Evolutionary conservation across 129 eudicot genomes (phyloP).

Genomic region (Centaurea solstitialis): DNA sequence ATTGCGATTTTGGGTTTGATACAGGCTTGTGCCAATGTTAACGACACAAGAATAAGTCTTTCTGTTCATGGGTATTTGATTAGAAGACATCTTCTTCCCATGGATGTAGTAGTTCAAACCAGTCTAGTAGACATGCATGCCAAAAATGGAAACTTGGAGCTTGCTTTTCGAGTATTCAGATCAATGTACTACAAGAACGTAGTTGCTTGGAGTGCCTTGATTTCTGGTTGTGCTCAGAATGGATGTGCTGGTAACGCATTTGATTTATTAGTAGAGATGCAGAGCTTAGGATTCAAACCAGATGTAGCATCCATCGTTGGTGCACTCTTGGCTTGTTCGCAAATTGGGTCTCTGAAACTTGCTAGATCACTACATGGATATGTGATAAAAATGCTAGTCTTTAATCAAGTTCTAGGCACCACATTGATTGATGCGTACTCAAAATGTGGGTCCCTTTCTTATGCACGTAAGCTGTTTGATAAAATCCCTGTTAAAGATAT

Average conservation of each 20-base stretch:
- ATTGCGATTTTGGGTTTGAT: conserved; percentile 73
- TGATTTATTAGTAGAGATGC: conserved; percentile 65
- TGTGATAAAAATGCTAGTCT: conserved; percentile 32
- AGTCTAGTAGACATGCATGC: conserved; percentile 81
- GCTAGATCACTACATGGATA: conserved; percentile 67
- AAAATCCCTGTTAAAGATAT: conserved; percentile 40
- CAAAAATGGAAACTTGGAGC: conserved; percentile 52
- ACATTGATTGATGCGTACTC: conserved; percentile 72
- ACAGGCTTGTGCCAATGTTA: conserved; percentile 71
- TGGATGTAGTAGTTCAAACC: conserved; percentile 58
- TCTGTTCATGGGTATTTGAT: conserved; percentile 78
- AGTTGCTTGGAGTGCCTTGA: conserved; percentile 76
- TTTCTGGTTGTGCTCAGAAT: conserved; percentile 75
- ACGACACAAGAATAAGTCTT: conserved; percentile 44
- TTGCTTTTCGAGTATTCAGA: conserved; percentile 53
- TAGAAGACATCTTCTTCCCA: conserved; percentile 41
- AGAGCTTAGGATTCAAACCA: conserved; percentile 54
- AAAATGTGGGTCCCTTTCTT: conserved; percentile 77
- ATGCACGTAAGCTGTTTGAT: conserved; percentile 50
- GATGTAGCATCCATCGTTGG: conserved; percentile 62
- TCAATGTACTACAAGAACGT: conserved; percentile 44
- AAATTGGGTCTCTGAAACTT: conserved; percentile 53
- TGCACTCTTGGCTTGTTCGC: conserved; percentile 72
- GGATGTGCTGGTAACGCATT: conserved; percentile 56
- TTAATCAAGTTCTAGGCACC: conserved; percentile 50